Evolutionary conservation across 441 rosid species (phyloP).

Genomic region (Lepidium campestre): DNA sequence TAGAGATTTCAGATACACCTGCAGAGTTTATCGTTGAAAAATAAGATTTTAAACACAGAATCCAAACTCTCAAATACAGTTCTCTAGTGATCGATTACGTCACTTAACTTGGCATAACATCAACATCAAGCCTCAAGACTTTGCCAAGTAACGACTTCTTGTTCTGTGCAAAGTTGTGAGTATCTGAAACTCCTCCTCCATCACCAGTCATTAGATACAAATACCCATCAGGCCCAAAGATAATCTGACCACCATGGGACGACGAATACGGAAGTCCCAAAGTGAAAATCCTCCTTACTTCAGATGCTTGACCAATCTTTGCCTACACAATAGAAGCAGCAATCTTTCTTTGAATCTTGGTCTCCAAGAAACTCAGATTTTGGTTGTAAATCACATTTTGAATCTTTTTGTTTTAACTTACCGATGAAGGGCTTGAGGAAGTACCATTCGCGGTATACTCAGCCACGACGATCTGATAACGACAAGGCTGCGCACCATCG

Average conservation of each 20-base stretch:
- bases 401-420: not conserved
- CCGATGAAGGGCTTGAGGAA: constrained; percentile 30
- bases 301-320: constrained; percentile 32
- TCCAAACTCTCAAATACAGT: not conserved
- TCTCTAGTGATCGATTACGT: not conserved
- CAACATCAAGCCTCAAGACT: constrained; percentile 54
- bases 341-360: constrained; percentile 5
- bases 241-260: constrained; percentile 55
- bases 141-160: constrained; percentile 68
- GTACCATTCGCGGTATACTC: constrained; percentile 43
- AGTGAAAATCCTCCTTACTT: constrained; percentile 57
- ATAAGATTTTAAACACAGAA: not conserved
- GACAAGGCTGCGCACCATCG: constrained; percentile 40
- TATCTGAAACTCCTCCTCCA: constrained; percentile 38
- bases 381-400: not conserved
- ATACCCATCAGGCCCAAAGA: constrained; percentile 64
- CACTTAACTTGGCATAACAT: constrained; percentile 47
- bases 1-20: constrained; percentile 21
- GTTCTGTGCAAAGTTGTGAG: constrained; percentile 56
- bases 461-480: constrained; percentile 41
- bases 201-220: constrained; percentile 65
- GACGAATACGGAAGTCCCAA: constrained; percentile 50
- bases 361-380: not conserved
- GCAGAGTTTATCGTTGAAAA: not conserved
- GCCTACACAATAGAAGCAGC: constrained; percentile 24